phyloP scores from a whole-genome alignment of 2,329 filamentous ascomycete species.

The Colletotrichum brevisporum region DNA sequence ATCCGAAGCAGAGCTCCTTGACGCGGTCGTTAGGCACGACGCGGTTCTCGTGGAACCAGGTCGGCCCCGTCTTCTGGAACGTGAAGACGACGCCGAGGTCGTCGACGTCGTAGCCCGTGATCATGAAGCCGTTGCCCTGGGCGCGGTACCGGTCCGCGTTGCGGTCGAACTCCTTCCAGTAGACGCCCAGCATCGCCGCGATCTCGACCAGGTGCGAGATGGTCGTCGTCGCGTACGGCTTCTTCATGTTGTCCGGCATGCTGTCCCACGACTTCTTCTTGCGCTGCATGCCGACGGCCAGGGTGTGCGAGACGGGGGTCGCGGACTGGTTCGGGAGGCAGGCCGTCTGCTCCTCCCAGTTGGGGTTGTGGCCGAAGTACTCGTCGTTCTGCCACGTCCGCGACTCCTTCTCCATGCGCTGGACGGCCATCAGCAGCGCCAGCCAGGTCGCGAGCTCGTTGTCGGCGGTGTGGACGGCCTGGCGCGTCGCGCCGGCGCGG shows the following conservation, averaged over 20 bases:
- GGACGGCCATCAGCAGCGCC: constrained; percentile 34
- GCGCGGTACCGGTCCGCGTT: constrained; percentile 53
- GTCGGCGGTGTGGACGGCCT: constrained; percentile 37
- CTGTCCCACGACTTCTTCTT: constrained; percentile 39
- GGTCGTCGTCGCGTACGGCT: constrained; percentile 54
- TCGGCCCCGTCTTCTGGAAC: constrained; percentile 54
- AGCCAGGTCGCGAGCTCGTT: constrained; percentile 34
- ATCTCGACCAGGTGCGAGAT: constrained; percentile 54
- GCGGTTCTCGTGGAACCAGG: constrained; percentile 52
- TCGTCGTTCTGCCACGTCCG: constrained; percentile 33
- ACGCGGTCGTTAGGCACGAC: constrained; percentile 54
- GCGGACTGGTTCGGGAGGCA: constrained; percentile 5
- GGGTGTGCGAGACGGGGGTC: constrained; percentile 4
- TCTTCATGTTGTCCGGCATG: constrained; percentile 40
- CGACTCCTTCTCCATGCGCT: constrained; percentile 38
- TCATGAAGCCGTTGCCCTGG: constrained; percentile 53
- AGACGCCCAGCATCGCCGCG: constrained; percentile 53
- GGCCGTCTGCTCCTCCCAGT: constrained; percentile 20
- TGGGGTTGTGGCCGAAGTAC: constrained; percentile 22
- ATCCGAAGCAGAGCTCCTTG: constrained; percentile 58
- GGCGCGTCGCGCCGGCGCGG: constrained; percentile 22
- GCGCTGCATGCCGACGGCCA: constrained; percentile 33
- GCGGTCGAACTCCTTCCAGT: constrained; percentile 59
- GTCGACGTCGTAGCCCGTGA: constrained; percentile 48
- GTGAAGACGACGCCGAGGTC: constrained; percentile 57